phyloP scores from a whole-genome alignment of 257 asterid genomes.

The Striga asiatica region DNA sequence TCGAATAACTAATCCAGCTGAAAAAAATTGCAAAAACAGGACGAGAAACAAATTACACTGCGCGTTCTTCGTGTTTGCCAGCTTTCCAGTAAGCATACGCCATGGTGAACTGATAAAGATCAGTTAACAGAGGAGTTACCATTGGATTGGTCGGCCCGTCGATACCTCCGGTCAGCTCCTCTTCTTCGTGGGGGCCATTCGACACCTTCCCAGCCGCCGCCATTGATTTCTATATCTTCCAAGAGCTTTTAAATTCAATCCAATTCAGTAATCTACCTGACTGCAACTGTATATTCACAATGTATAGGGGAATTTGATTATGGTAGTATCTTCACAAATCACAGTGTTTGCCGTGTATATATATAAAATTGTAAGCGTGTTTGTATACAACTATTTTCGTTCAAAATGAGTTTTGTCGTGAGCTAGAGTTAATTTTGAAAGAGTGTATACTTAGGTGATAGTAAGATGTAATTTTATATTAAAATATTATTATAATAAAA shows the following conservation, averaged over 20 bases:
- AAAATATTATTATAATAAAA: too few relatives aligned
- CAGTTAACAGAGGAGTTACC: slow-evolving; percentile 89
- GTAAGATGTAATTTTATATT: too few relatives aligned
- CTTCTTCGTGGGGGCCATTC: slow-evolving; percentile 35
- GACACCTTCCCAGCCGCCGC: slow-evolving; percentile 15
- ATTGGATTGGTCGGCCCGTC: slow-evolving; percentile 76
- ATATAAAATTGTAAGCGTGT: too few relatives aligned
- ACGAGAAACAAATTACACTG: slow-evolving; percentile 40
- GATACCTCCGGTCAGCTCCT: slow-evolving; percentile 14
- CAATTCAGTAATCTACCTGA: neutral
- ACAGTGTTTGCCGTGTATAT: too few relatives aligned
- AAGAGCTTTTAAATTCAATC: neutral
- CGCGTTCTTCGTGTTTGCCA: slow-evolving; percentile 72
- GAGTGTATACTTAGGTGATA: too few relatives aligned
- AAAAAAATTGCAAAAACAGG: too few relatives aligned
- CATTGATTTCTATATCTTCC: neutral
- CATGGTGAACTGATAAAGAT: slow-evolving; percentile 92
- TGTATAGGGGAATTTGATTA: too few relatives aligned
- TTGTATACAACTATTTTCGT: too few relatives aligned
- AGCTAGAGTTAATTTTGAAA: too few relatives aligned
- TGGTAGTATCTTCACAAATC: too few relatives aligned
- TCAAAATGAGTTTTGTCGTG: too few relatives aligned
- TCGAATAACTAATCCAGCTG: neutral
- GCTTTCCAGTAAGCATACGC: slow-evolving; percentile 98
- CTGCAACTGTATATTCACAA: neutral